Conservation (phyloP, 805 yeast species). For the Ascoidea rubescens region DNA sequence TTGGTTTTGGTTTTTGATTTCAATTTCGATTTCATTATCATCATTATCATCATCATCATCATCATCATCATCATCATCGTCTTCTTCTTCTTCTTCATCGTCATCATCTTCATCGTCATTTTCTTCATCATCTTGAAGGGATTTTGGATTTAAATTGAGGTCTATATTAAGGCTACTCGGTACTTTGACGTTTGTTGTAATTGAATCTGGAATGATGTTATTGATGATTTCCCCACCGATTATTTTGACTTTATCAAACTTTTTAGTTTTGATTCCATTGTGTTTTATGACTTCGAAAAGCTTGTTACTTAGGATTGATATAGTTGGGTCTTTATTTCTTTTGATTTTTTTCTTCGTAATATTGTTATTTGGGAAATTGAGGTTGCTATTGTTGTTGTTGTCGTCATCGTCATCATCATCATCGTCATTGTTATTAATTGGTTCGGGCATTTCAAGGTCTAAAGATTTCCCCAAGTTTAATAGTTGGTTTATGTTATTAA, state of each 20-base stretch:
- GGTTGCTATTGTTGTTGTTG: too few relatives aligned
- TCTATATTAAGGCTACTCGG: too few relatives aligned
- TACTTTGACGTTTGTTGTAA: background rate
- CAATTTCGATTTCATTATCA: background rate
- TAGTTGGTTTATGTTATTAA: slow-evolving; percentile 1
- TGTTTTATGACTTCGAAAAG: background rate
- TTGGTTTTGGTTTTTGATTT: too few relatives aligned
- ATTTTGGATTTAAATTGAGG: too few relatives aligned
- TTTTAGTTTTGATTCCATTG: background rate
- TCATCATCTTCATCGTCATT: too few relatives aligned
- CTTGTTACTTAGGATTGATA: background rate
- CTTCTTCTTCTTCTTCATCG: too few relatives aligned
- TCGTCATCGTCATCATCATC: background rate
- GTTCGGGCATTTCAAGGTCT: slow-evolving; percentile 2
- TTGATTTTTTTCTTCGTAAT: too few relatives aligned
- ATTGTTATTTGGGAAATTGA: background rate
- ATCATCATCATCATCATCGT: too few relatives aligned
- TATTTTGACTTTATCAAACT: background rate
- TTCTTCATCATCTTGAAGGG: too few relatives aligned
- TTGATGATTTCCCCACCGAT: background rate
- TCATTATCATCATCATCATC: background rate
- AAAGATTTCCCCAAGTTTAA: background rate
- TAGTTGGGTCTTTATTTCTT: background rate
- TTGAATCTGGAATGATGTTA: background rate
- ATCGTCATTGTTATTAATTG: background rate